Conservation (phyloP, 2,329 filamentous ascomycete genomes). For the Thermothelomyces thermophilus region DNA sequence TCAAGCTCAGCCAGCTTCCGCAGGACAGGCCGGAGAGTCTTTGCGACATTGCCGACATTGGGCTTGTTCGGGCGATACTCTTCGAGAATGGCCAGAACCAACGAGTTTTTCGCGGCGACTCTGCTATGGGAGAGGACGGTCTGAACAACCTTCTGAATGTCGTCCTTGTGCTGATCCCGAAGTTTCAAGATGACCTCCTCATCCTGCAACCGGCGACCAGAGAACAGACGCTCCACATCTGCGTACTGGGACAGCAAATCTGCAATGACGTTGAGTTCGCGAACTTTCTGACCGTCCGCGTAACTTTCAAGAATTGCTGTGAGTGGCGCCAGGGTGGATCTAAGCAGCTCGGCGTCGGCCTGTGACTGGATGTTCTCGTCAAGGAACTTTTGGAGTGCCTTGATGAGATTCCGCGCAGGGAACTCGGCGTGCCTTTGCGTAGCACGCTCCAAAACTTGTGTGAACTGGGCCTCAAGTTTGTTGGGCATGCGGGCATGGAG, state of each 20-base stretch:
- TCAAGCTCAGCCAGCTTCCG: constrained; percentile 87
- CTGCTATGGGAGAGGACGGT: constrained; percentile 90
- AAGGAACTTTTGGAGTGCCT: constrained; percentile 80
- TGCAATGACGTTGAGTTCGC: constrained; percentile 79
- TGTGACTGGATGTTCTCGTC: constrained; percentile 69
- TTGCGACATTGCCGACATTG: constrained; percentile 77
- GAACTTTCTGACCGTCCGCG: constrained; percentile 78
- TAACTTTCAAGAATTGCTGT: constrained; percentile 73
- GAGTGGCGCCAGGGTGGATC: constrained; percentile 66
- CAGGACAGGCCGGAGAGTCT: constrained; percentile 76
- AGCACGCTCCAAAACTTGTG: constrained; percentile 78
- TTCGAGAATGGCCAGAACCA: constrained; percentile 84
- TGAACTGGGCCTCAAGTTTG: constrained; percentile 77
- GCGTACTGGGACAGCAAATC: constrained; percentile 75
- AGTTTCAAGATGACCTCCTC: constrained; percentile 92
- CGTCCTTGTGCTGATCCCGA: constrained; percentile 93
- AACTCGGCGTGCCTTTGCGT: constrained; percentile 77
- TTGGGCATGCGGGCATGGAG: constrained; percentile 96
- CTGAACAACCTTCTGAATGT: constrained; percentile 76
- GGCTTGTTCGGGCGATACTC: constrained; percentile 95
- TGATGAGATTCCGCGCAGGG: constrained; percentile 78
- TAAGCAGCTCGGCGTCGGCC: constrained; percentile 67
- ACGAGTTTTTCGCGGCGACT: constrained; percentile 87
- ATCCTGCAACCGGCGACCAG: constrained; percentile 74
- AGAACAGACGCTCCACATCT: constrained; percentile 80